A percentile compares a stretch with the other conserved stretches of the same genome.
phyloP scores from a whole-genome alignment of 352 stramenopile genomes.

The Globisporangium radiosum region DNA sequence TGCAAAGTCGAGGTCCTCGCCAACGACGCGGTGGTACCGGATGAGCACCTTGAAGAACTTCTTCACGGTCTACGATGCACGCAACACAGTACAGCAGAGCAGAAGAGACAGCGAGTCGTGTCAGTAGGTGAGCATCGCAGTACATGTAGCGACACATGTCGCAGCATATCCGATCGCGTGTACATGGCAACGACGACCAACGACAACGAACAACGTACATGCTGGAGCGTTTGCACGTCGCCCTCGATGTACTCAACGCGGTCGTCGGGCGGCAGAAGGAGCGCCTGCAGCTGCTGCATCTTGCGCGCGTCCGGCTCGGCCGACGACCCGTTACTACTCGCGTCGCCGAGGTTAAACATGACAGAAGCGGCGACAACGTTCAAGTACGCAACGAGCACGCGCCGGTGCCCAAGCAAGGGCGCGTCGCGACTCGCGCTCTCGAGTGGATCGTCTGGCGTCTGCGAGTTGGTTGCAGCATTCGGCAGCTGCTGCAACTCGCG shows the following conservation, averaged over 20 bases:
- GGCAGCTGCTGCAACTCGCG: neutral
- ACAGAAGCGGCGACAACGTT: slow-evolving; percentile 10
- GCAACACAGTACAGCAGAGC: neutral
- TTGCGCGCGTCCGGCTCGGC: neutral
- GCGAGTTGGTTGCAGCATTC: too few species aligned
- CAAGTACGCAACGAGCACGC: slow-evolving; percentile 15
- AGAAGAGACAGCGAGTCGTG: neutral
- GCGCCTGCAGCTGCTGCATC: slow-evolving; percentile 15
- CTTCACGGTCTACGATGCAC: slow-evolving; percentile 15
- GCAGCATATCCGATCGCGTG: too few species aligned
- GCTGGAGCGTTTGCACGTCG: slow-evolving; percentile 8
- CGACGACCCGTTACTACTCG: neutral
- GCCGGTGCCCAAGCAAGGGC: slow-evolving; percentile 9
- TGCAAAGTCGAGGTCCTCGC: slow-evolving; percentile 15
- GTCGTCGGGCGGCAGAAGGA: slow-evolving; percentile 11
- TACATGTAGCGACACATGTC: too few species aligned
- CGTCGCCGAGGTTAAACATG: slow-evolving; percentile 2
- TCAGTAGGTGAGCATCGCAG: too few species aligned
- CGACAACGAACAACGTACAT: slow-evolving; percentile 3
- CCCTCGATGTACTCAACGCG: slow-evolving; percentile 3
- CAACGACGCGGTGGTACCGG: slow-evolving; percentile 17
- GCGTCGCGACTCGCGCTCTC: slow-evolving; percentile 1
- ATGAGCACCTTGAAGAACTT: slow-evolving; percentile 22
- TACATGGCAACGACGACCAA: too few species aligned
- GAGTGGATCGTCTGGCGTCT: neutral